Evolutionary conservation across 805 yeast genomes (phyloP).

Genomic region (Blastobotrys attinorum): DNA sequence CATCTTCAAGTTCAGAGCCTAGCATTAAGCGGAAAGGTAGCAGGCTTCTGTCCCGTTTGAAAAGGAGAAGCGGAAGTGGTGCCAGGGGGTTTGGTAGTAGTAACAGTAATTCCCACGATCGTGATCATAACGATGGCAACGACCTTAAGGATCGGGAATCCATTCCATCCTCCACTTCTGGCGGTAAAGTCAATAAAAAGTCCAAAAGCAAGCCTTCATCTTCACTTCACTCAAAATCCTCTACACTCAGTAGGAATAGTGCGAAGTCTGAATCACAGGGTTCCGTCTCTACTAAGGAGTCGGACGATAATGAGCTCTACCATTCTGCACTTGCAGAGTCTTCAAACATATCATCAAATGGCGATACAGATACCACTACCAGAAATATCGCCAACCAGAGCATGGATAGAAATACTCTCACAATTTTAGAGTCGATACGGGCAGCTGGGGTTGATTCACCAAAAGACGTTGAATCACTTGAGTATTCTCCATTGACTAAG

Average conservation of each 20-base stretch:
- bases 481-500: slow-evolving; percentile 1
- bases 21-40: neutral
- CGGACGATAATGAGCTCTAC: no score
- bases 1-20: neutral
- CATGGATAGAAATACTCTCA: no score
- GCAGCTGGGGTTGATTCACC: neutral
- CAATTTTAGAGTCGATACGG: neutral
- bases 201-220: neutral
- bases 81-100: no score
- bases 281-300: no score
- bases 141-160: neutral
- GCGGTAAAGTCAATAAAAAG: no score
- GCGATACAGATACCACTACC: no score
- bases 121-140: neutral
- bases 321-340: no score
- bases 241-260: neutral
- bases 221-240: neutral
- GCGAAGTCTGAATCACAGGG: neutral
- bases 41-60: neutral
- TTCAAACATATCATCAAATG: no score
- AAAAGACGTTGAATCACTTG: neutral
- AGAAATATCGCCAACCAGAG: no score
- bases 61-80: neutral
- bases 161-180: neutral
- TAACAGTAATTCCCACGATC: neutral